A percentile compares a stretch with the other conserved stretches of the same genome.
Evolutionary conservation across 2,329 filamentous ascomycete genomes (phyloP).

Genomic region (Dothideomycetes sp.): DNA sequence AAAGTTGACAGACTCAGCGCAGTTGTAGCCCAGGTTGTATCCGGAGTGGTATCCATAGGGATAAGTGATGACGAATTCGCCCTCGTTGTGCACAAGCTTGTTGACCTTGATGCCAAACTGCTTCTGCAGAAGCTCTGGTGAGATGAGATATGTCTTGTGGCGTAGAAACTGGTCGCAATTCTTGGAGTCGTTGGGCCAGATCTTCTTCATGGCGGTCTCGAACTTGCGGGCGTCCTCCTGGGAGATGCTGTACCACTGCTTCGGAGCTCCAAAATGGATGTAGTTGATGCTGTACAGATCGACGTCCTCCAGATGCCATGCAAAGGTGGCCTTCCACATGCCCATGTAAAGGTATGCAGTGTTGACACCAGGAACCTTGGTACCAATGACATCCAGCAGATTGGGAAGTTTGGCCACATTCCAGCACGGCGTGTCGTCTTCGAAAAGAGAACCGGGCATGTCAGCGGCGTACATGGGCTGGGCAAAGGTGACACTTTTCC

Average conservation of each 20-base stretch:
- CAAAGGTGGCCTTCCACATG: constrained; percentile 99
- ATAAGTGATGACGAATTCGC: constrained; percentile 97
- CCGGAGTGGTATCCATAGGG: constrained; percentile 98
- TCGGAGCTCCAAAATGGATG: constrained; percentile 94
- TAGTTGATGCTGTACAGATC: constrained; percentile 99
- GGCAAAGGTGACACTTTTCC: constrained; percentile 94
- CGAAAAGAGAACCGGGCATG: constrained; percentile 89
- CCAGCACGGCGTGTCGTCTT: constrained; percentile 74
- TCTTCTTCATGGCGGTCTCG: constrained; percentile 84
- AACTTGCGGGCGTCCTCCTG: constrained; percentile 89
- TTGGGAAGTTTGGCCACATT: constrained; percentile 94
- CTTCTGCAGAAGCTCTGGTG: constrained; percentile 72
- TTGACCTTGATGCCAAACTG: constrained; percentile 95
- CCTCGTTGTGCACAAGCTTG: constrained; percentile 86
- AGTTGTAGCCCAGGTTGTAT: constrained; percentile 97
- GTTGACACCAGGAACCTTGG: constrained; percentile 94
- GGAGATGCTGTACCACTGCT: constrained; percentile 99
- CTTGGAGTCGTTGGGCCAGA: constrained; percentile 92
- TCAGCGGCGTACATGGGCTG: constrained; percentile 92
- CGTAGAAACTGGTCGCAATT: constrained; percentile 91
- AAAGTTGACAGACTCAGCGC: constrained; percentile 97
- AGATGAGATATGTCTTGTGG: constrained; percentile 96
- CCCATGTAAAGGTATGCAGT: constrained; percentile 95
- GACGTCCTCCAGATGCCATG: constrained; percentile 97
- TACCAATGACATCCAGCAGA: constrained; percentile 82